Conservation (phyloP, 345 rosid genomes). For the Populus davidiana region DNA sequence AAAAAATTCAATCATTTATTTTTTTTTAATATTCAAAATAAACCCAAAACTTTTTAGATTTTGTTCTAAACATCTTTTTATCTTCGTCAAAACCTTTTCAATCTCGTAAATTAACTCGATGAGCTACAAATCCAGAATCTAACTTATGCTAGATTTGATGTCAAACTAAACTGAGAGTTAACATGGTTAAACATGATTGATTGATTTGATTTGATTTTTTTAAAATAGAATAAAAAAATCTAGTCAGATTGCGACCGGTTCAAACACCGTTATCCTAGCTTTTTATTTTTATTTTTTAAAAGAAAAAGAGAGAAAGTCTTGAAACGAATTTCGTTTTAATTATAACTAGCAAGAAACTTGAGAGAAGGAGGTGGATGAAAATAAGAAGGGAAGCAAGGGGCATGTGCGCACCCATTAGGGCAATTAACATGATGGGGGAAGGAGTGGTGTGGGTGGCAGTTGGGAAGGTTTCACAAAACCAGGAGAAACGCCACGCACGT, state of each 20-base stretch:
- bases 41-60: too few relatives aligned
- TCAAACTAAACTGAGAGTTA: too few relatives aligned
- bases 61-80: too few relatives aligned
- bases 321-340: too few relatives aligned
- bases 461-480: constrained; percentile 41
- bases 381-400: constrained; percentile 9
- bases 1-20: fast-evolving
- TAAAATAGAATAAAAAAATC: too few relatives aligned
- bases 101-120: fast-evolving
- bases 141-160: too few relatives aligned
- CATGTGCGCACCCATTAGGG: constrained; percentile 18
- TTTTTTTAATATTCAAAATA: too few relatives aligned
- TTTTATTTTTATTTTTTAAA: not conserved
- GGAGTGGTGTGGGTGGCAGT: constrained; percentile 29
- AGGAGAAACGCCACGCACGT: constrained; percentile 60
- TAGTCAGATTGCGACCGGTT: too few relatives aligned
- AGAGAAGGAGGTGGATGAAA: not conserved
- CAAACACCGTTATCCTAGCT: fast-evolving
- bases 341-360: not conserved
- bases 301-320: too few relatives aligned
- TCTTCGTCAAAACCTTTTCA: too few relatives aligned
- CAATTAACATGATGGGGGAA: constrained; percentile 3
- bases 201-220: too few relatives aligned
- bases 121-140: fast-evolving
- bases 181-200: too few relatives aligned